Evolutionary conservation across 441 rosid species (phyloP).

Genomic region (Biscutella auriculata): DNA sequence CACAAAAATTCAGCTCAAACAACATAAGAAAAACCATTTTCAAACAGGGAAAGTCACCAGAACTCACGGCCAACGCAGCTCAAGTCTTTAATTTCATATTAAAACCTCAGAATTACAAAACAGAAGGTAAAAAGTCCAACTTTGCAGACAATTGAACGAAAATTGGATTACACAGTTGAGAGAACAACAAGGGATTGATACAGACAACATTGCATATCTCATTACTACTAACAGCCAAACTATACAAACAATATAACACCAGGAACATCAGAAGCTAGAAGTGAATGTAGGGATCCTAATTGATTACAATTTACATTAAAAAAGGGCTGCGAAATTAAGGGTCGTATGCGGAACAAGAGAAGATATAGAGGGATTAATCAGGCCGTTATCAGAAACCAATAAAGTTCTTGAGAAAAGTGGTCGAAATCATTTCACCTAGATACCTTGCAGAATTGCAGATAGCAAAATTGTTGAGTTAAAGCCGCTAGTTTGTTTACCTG

Average conservation of each 20-base stretch:
- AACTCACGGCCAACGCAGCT: neutral
- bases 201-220: neutral
- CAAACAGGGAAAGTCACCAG: neutral
- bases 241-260: neutral
- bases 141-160: neutral
- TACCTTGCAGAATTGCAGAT: slow-evolving; percentile 10
- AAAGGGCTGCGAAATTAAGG: slow-evolving; percentile 20
- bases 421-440: slow-evolving; percentile 46
- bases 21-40: neutral
- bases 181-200: neutral
- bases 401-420: slow-evolving; percentile 31
- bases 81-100: too few species aligned
- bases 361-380: slow-evolving; percentile 18
- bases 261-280: neutral
- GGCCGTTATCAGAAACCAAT: slow-evolving; percentile 25
- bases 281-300: neutral
- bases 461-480: neutral
- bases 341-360: slow-evolving; percentile 20
- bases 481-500: neutral
- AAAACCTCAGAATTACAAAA: neutral
- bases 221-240: neutral
- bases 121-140: neutral
- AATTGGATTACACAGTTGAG: neutral
- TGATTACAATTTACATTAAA: slow-evolving; percentile 27
- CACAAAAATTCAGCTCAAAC: neutral